Percentiles rank a stretch among this genome's conserved stretches.
Conservation (phyloP, 805 yeast species). For the Blastobotrys attinorum region DNA sequence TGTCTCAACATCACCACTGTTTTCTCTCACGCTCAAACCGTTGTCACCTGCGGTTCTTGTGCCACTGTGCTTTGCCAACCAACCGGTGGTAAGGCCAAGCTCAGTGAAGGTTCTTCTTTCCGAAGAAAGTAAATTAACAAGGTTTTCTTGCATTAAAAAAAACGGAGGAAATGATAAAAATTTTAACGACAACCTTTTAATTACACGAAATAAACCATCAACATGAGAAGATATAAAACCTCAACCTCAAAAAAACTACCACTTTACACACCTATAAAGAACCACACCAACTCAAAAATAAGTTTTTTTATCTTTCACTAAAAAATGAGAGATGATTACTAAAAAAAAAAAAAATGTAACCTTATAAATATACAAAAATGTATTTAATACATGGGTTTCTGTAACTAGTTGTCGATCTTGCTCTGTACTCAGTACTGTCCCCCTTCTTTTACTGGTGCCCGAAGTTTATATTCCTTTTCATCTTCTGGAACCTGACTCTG, state of each 20-base stretch:
- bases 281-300: background rate
- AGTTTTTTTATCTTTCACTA: no score
- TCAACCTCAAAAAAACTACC: background rate
- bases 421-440: no score
- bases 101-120: slow-evolving; percentile 99
- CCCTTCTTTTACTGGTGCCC: no score
- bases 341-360: no score
- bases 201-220: no score
- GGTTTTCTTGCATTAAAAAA: background rate
- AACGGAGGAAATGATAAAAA: background rate
- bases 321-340: no score
- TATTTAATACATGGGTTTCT: background rate
- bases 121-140: slow-evolving; percentile 78
- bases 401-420: no score
- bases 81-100: slow-evolving; percentile 99
- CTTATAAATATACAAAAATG: background rate
- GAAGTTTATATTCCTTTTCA: background rate
- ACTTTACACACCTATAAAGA: background rate
- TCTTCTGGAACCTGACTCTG: background rate
- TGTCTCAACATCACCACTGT: slow-evolving; percentile 98
- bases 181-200: no score
- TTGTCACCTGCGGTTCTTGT: slow-evolving; percentile 98
- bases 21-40: slow-evolving; percentile 99
- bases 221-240: no score
- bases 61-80: slow-evolving; percentile 98